Evolutionary conservation across 2,329 filamentous ascomycete species (phyloP).

Genomic region (Aschersonia sp.): DNA sequence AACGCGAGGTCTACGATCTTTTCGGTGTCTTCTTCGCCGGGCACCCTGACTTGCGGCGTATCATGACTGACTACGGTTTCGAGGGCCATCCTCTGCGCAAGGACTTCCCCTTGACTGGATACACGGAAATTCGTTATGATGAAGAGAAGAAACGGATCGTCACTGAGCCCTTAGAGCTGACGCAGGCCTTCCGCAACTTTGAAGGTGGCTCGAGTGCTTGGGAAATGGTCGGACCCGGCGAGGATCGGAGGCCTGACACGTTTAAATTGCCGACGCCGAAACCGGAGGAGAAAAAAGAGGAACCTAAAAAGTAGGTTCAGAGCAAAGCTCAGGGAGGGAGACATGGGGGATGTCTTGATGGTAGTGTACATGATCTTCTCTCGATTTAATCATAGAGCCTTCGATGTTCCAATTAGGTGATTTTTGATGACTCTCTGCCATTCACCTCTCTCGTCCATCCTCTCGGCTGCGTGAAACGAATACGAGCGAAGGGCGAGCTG

Average conservation of each 20-base stretch:
- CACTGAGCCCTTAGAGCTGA: conserved; percentile 92
- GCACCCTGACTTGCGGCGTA: conserved; percentile 88
- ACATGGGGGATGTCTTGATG: neutral
- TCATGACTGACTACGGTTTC: conserved; percentile 99
- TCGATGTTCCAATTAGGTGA: no score
- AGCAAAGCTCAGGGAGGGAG: neutral
- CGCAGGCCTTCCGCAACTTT: conserved; percentile 97
- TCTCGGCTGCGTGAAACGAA: no score
- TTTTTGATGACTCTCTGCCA: no score
- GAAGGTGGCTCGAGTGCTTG: conserved; percentile 68
- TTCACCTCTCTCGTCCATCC: no score
- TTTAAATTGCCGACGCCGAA: conserved; percentile 95
- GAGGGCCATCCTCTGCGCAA: conserved; percentile 95
- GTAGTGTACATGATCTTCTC: conserved; percentile 4
- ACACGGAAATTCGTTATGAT: conserved; percentile 95
- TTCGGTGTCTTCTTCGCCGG: conserved; percentile 95
- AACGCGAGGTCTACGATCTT: conserved; percentile 93
- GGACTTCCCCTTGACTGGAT: conserved; percentile 94
- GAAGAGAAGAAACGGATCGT: conserved; percentile 99
- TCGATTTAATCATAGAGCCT: neutral
- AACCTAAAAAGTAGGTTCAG: conserved; percentile 71
- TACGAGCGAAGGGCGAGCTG: no score
- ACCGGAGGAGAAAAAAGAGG: conserved; percentile 82
- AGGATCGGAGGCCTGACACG: conserved; percentile 65
- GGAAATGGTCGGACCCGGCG: conserved; percentile 53